Evolutionary conservation across 805 yeast species (phyloP), one percentile per base, ranked within the genome.

Genomic region (Candida insectalens): DNA sequence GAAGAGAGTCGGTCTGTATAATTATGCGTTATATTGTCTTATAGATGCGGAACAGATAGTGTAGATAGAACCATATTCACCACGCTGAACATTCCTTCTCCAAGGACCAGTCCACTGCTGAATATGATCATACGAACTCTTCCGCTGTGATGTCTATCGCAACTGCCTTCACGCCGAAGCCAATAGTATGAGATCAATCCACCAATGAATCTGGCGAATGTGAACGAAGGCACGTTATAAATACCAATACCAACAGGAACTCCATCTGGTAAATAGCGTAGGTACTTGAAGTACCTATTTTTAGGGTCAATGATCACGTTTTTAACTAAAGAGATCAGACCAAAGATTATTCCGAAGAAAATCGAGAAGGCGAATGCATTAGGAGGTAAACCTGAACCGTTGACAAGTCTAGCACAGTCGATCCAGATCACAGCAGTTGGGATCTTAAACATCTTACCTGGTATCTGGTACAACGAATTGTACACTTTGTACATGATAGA

Each of bases 371-470:
- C 71, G 37, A 66, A 59, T 1, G 87, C 95, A 37, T 70, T 69
- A 1, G 85, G 82, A 0, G 98, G 98, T 17, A 92, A 62, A 0
- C 95, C 95, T 36, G 79, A 69, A 1, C 97, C 98, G 1, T 89
- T 83, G 21, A 89, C 95, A 25, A 89, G 64, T 36, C 98, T 63
- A 1, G 96, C 85, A 53, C 97, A 88, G 54, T 89, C 97, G 29
- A 89, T 79, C 98, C 98, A 89, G 16, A 89, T 85, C 3, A 85
- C 74, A 0, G 97, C 96, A 0, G 98, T 92, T 4, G 98, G 98
- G 23, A 92, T 74, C 37, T 96, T 67, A 54, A 84, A 89, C 34
- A 76, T 65, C 14, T 70, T 60, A 37, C 83, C 83, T 0, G 98
- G 98, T 28, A 89, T 84, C 36, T 75, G 77, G 58, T 92, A 92